Evolutionary conservation across 768 basidiomycete species (phyloP).

Genomic region (Mycena crocata): DNA sequence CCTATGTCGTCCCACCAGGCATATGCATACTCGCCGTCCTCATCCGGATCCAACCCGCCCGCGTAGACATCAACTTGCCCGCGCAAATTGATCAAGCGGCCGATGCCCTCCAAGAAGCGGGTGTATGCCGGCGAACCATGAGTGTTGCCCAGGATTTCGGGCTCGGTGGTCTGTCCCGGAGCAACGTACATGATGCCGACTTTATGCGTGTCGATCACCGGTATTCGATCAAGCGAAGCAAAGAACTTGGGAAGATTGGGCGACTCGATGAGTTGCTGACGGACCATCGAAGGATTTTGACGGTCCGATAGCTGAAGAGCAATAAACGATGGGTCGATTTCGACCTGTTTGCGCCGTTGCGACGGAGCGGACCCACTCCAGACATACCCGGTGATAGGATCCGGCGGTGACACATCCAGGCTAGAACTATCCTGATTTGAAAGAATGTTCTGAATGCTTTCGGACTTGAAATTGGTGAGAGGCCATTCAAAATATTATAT

Average conservation of each 20-base stretch:
- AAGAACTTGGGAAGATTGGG: constrained; percentile 69
- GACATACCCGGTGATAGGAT: constrained; percentile 86
- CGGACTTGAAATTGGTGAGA: constrained; percentile 21
- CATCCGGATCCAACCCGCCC: constrained; percentile 89
- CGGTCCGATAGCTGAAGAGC: constrained; percentile 84
- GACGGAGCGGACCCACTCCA: constrained; percentile 91
- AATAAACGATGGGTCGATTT: constrained; percentile 87
- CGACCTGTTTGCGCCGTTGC: constrained; percentile 87
- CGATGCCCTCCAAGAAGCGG: constrained; percentile 91
- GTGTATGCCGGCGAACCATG: constrained; percentile 97
- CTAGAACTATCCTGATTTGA: constrained; percentile 30
- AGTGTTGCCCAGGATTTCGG: constrained; percentile 88
- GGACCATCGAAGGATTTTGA: constrained; percentile 52
- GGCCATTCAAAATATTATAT: background rate
- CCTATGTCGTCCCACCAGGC: constrained; percentile 99
- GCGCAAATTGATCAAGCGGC: constrained; percentile 86
- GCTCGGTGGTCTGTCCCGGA: constrained; percentile 86
- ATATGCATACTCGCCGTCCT: constrained; percentile 97
- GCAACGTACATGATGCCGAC: constrained; percentile 97
- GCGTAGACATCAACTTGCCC: constrained; percentile 94
- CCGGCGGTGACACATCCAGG: constrained; percentile 58
- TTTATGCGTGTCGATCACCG: constrained; percentile 97
- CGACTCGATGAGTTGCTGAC: constrained; percentile 59
- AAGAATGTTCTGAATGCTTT: constrained; percentile 43
- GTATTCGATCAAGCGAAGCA: constrained; percentile 80